Percentiles rank a stretch among this genome's conserved stretches.
These are phyloP conservation scores for Debaryomyces singareniensis DNA, from an alignment of 1,139 yeast genomes.

Conservation along the genomic window DNA sequence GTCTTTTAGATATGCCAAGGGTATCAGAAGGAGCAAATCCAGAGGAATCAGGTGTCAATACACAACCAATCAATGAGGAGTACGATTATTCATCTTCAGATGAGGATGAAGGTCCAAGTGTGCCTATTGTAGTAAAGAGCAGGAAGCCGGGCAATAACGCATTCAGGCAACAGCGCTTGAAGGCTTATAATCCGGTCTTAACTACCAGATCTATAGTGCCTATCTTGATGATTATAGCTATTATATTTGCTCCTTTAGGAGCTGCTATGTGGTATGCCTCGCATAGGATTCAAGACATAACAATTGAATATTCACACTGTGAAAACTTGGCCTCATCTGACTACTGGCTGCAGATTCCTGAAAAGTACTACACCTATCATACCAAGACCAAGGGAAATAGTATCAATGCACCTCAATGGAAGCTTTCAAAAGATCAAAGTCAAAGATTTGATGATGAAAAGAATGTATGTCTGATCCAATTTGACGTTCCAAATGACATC, in stretches of 20 bases:
- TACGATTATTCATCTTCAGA: slow-evolving; percentile 4
- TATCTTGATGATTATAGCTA: slow-evolving; percentile 63
- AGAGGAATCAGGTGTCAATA: too few relatives aligned
- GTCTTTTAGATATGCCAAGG: too few relatives aligned
- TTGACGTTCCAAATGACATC: slow-evolving; percentile 68
- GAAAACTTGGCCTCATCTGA: slow-evolving; percentile 47
- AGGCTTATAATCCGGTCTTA: slow-evolving; percentile 60
- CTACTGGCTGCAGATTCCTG: slow-evolving; percentile 57
- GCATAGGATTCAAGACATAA: slow-evolving; percentile 67
- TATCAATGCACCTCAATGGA: slow-evolving; percentile 44
- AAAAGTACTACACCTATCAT: slow-evolving; percentile 43
- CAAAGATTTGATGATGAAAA: slow-evolving; percentile 51
- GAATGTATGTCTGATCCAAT: slow-evolving; percentile 69
- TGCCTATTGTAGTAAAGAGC: slow-evolving; percentile 14
- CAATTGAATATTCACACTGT: slow-evolving; percentile 80
- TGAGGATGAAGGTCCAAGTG: slow-evolving; percentile 7
- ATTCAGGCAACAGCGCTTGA: slow-evolving; percentile 54
- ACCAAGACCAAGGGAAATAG: slow-evolving; percentile 31
- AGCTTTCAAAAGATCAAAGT: slow-evolving; percentile 41
- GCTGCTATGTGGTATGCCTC: slow-evolving; percentile 85
- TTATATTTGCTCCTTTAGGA: slow-evolving; percentile 87
- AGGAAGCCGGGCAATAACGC: slow-evolving; percentile 55
- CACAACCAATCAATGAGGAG: too few relatives aligned
- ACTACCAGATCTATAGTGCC: slow-evolving; percentile 91
- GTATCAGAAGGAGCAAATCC: too few relatives aligned